Evolutionary conservation across 2,329 filamentous ascomycete genomes (phyloP), one percentile per base, ranked within the genome.

Genomic region (Penicillium sp.): DNA sequence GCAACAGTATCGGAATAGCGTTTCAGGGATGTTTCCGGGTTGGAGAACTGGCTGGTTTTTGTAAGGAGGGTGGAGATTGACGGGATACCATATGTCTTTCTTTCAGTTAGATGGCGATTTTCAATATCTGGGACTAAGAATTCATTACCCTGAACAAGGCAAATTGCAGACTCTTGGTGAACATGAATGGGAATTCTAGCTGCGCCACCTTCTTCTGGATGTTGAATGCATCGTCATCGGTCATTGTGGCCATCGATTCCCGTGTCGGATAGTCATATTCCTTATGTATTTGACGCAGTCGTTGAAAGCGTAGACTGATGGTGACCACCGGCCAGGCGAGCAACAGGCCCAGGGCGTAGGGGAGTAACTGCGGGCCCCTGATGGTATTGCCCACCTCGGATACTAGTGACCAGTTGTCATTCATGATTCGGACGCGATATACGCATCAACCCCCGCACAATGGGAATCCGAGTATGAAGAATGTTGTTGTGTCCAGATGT

Each of bases 151-250:
- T 81, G 66, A 86, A 85, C 5, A 87, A 73, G 1, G 84, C 83
- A 65, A 86, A 85, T 52, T 84, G 79, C 5, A 85, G 68, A 1
- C 81, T 75, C 47, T 79, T 83, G 11, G 75, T 66, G 49, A 73
- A 79, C 1, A 79, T 75, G 45, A 75, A 78, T 0, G 84, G 84
- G 57, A 87, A 87, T 60, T 87, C 84, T 3, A 81, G 70, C 47
- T 79, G 71, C 2, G 71, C 67, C 2, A 84, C 50, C 18, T 72
- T 70, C 47, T 68, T 71, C 36, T 80, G 71, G 45, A 86, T 84
- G 39, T 75, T 65, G 54, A 73, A 81, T 1, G 83, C 82, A 43
- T 85, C 77, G 24, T 79, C 70, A 31, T 77, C 76, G 1, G 81
- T 84, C 83, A 85, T 85, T 5, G 70, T 71, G n/a, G 75, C 67